Conservation (phyloP, 2,329 filamentous ascomycete genomes). For the Mariannaea sp. region DNA sequence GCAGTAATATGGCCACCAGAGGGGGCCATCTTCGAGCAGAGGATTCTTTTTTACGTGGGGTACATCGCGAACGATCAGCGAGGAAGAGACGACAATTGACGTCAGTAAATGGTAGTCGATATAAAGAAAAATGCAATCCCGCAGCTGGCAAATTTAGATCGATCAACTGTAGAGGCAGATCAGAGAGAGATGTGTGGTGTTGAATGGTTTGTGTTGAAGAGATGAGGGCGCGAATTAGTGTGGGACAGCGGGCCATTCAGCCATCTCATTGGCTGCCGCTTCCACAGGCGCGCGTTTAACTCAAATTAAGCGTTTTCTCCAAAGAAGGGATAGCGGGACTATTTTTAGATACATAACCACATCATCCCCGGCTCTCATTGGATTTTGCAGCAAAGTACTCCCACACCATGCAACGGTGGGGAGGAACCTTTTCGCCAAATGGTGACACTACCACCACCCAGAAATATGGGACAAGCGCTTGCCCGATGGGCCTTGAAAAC, state of each 20-base stretch:
- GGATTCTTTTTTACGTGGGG: too few species aligned
- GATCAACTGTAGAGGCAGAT: too few species aligned
- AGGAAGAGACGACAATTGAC: too few species aligned
- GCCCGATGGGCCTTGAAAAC: background rate
- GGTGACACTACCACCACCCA: background rate
- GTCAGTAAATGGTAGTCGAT: too few species aligned
- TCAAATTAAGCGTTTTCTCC: conserved; percentile 26
- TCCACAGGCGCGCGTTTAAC: conserved; percentile 37
- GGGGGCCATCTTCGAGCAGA: too few species aligned
- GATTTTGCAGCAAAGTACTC: conserved; percentile 14
- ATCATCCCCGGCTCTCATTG: conserved; percentile 23
- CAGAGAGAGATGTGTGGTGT: conserved; percentile 24
- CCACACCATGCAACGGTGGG: conserved; percentile 5
- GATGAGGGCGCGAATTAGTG: conserved; percentile 12
- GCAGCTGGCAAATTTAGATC: too few species aligned
- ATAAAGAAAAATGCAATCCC: too few species aligned
- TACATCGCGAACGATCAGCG: too few species aligned
- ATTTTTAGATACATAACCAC: conserved; percentile 33
- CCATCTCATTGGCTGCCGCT: conserved; percentile 24
- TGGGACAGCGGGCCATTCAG: conserved; percentile 14
- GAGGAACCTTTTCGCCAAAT: conserved; percentile 21
- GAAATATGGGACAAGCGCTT: background rate
- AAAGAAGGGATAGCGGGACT: conserved; percentile 26
- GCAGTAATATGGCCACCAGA: background rate
- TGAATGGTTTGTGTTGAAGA: conserved; percentile 16